Base-by-base conservation (phyloP, 1,284 basidiomycete genomes). In the Cerioporus squamosus region DNA sequence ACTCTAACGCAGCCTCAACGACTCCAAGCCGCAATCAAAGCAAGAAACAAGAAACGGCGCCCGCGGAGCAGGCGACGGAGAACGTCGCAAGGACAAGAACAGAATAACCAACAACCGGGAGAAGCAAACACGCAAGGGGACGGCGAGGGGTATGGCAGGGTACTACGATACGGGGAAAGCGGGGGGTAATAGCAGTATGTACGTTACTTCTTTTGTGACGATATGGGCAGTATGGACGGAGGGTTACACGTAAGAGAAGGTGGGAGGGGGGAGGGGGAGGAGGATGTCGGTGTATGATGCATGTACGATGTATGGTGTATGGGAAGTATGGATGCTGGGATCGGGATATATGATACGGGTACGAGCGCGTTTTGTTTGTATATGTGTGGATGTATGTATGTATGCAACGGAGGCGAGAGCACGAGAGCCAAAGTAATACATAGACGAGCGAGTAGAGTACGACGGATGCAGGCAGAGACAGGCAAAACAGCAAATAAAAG, bases 381-480 rank as follows among this genome's bases (percentile, higher is more conserved):
- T 50, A 31, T 51, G 46, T 42, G 44, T 51, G 53, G 44, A 24
- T 46, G 57, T 31, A 36, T 54, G 51, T 61, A 23, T 48, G 49
- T 45, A 38, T 61, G 51, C 52, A 31, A 48, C 50, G 52, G 50
- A 50, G 46, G 45, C 57, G 51, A 64, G 55, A 64, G 62, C 62
- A 64, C 59, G 62, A 64, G 51, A 64, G 62, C 62, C 62, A 61
- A 50, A 26, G 43, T 44, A 54, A 59, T 64, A 64, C 62, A 62
- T 59, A 42, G 59, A 61, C 57, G 54, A 64, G 62, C 59, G 62
- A 60, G 59, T 64, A 64, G 54, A 45, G 46, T 64, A 64, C 59
- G 52, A 57, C 44, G 31, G 51, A 38, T 22, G 44, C 38, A 22
- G 18, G 18, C 7, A 6, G 15, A 39, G 5, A 51, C 24, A 50